Evolutionary conservation across 2,329 filamentous ascomycete species (phyloP).

Genomic region (Talaromyces albobiverticillius): DNA sequence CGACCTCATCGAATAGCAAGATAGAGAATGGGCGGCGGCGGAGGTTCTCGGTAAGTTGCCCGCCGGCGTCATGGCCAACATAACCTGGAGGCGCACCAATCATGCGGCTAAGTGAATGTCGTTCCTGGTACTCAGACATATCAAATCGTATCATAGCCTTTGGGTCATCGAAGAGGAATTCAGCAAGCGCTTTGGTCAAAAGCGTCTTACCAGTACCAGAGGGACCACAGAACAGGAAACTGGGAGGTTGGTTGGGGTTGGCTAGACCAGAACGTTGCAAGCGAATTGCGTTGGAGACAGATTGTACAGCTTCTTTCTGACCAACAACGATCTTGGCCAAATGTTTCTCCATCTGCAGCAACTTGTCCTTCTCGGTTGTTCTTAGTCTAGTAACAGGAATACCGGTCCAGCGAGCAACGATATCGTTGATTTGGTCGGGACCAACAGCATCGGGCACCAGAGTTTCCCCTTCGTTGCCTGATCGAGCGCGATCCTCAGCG

Average conservation of each 20-base stretch:
- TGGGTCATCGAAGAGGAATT: constrained; percentile 95
- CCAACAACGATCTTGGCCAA: constrained; percentile 84
- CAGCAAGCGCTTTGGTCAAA: constrained; percentile 91
- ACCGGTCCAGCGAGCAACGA: constrained; percentile 95
- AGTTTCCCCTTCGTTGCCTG: constrained; percentile 58
- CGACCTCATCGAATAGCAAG: constrained; percentile 93
- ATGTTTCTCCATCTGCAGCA: constrained; percentile 93
- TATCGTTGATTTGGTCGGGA: constrained; percentile 98
- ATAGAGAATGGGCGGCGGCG: constrained; percentile 97
- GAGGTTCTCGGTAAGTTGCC: constrained; percentile 91
- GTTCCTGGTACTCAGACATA: constrained; percentile 99
- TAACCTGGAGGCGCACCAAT: constrained; percentile 97
- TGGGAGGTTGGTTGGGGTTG: constrained; percentile 95
- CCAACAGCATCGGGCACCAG: constrained; percentile 92
- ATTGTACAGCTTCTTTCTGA: constrained; percentile 87
- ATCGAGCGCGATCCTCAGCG: constrained; percentile 55
- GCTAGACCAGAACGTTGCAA: constrained; percentile 89
- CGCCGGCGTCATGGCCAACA: constrained; percentile 92
- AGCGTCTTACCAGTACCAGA: constrained; percentile 98
- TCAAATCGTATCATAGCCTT: constrained; percentile 99
- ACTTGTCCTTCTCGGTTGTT: constrained; percentile 95
- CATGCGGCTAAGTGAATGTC: constrained; percentile 92
- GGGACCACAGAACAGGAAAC: constrained; percentile 97
- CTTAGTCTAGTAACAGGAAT: constrained; percentile 93
- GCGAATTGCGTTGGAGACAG: constrained; percentile 93